Evolutionary conservation across 2,329 filamentous ascomycete species (phyloP).

Genomic region (Aureobasidium sp.): DNA sequence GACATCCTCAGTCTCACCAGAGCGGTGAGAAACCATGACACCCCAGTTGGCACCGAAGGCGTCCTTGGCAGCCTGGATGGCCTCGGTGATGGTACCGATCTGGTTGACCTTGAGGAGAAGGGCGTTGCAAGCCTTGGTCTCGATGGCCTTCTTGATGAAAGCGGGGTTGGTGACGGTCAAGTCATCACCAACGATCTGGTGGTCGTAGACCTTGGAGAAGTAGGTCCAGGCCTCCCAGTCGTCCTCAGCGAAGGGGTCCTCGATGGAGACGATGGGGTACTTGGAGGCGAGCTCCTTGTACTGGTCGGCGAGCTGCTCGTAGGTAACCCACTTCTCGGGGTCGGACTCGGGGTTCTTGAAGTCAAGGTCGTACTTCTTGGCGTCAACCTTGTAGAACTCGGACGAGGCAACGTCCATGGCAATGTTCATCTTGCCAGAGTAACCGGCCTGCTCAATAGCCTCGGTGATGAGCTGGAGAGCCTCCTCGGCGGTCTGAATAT

Average conservation of each 20-base stretch:
- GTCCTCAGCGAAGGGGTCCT: conserved; percentile 98
- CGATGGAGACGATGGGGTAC: conserved; percentile 98
- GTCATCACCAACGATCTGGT: conserved; percentile 98
- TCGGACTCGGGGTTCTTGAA: conserved; percentile 99
- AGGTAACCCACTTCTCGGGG: conserved; percentile 94
- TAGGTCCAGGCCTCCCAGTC: conserved; percentile 99
- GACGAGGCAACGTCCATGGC: conserved; percentile 98
- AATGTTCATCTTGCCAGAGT: conserved; percentile 94
- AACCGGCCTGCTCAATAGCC: conserved; percentile 89
- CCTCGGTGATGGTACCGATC: conserved; percentile 97
- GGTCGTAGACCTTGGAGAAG: conserved; percentile 98
- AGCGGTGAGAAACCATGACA: conserved; percentile 99
- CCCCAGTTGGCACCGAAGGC: conserved; percentile 93
- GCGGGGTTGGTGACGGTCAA: conserved; percentile 98
- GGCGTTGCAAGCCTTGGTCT: conserved; percentile 97
- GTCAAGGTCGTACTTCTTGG: conserved; percentile 99
- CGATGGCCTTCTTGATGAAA: conserved; percentile 99
- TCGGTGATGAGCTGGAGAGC: conserved; percentile 93
- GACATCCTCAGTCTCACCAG: conserved; percentile 98
- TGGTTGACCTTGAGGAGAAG: conserved; percentile 99
- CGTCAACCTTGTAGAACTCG: conserved; percentile 96
- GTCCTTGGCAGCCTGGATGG: conserved; percentile 98
- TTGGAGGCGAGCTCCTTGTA: conserved; percentile 85
- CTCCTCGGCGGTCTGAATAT: conserved; percentile 96
- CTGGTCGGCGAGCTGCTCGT: conserved; percentile 88